Evolutionary conservation across 2,329 filamentous ascomycete genomes (phyloP).

Genomic region (Thyridium curvatum): DNA sequence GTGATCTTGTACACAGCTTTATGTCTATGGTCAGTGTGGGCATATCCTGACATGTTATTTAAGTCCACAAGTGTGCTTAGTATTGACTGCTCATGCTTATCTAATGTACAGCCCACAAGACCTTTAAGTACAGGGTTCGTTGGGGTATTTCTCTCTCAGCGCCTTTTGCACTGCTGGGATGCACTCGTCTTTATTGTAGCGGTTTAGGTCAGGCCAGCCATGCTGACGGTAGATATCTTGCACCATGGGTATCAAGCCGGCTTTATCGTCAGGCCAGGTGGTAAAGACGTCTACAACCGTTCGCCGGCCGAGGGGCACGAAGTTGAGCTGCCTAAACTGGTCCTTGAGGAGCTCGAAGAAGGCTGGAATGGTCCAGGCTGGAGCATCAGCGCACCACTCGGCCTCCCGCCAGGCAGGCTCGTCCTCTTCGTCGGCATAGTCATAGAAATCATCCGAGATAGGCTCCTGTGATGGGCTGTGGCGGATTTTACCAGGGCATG

Average conservation of each 20-base stretch:
- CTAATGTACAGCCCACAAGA: too few species aligned
- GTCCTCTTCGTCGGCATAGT: conserved; percentile 14
- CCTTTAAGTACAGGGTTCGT: too few species aligned
- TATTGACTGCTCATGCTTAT: too few species aligned
- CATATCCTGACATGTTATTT: too few species aligned
- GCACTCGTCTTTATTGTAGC: conserved; percentile 21
- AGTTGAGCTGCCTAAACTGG: conserved; percentile 13
- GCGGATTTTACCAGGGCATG: conserved; percentile 2
- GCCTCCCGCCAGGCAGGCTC: too few species aligned
- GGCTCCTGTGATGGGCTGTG: not conserved
- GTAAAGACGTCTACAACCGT: too few species aligned
- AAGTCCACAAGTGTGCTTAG: too few species aligned
- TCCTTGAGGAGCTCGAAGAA: conserved; percentile 19
- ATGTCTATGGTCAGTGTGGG: too few species aligned
- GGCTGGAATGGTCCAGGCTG: conserved; percentile 16
- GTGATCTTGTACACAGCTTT: too few species aligned
- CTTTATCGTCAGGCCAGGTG: conserved; percentile 4
- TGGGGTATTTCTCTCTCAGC: too few species aligned
- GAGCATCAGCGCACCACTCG: conserved; percentile 15
- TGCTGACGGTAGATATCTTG: conserved; percentile 21
- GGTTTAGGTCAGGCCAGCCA: conserved; percentile 20
- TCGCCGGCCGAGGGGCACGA: conserved; percentile 11
- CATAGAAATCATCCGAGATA: conserved; percentile 11
- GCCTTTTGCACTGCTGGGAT: not conserved
- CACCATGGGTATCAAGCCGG: conserved; percentile 8